Percentiles rank a stretch among this genome's conserved stretches.
phyloP scores from a whole-genome alignment of 2,329 filamentous ascomycete genomes.

The Epichloe gansuensis region DNA sequence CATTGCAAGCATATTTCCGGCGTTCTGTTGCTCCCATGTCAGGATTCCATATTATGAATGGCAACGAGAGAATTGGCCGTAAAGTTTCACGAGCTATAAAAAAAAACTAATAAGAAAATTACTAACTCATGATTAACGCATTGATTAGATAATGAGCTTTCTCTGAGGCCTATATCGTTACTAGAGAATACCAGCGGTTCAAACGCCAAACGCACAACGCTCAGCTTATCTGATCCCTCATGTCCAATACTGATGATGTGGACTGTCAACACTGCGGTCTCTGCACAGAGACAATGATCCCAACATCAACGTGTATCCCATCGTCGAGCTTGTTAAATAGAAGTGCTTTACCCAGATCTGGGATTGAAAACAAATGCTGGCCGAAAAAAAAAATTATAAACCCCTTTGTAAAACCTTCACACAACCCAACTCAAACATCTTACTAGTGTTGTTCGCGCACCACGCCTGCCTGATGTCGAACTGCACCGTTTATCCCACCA shows the following conservation, averaged over 20 bases:
- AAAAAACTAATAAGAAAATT: background rate
- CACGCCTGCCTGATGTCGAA: background rate
- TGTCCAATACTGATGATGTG: background rate
- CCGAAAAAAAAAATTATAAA: background rate
- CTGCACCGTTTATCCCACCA: background rate
- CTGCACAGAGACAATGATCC: background rate
- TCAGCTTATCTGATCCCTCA: background rate
- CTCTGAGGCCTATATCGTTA: background rate
- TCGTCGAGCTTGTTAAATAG: background rate
- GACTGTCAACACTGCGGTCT: background rate
- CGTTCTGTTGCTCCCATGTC: slow-evolving; percentile 19
- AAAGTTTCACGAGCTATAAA: background rate
- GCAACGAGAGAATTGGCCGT: slow-evolving; percentile 9
- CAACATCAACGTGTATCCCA: background rate
- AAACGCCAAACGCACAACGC: background rate
- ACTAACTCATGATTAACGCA: background rate
- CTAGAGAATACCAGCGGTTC: background rate
- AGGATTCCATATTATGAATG: slow-evolving; percentile 17
- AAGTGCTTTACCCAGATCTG: background rate
- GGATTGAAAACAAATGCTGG: background rate
- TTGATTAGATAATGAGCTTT: background rate
- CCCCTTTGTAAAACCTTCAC: background rate
- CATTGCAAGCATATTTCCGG: slow-evolving; percentile 17
- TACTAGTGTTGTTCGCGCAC: background rate
- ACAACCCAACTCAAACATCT: background rate